Percentiles rank a stretch among this genome's conserved stretches.
Evolutionary conservation across 768 basidiomycete species (phyloP).

Genomic region (Cyclocybe aegerita): DNA sequence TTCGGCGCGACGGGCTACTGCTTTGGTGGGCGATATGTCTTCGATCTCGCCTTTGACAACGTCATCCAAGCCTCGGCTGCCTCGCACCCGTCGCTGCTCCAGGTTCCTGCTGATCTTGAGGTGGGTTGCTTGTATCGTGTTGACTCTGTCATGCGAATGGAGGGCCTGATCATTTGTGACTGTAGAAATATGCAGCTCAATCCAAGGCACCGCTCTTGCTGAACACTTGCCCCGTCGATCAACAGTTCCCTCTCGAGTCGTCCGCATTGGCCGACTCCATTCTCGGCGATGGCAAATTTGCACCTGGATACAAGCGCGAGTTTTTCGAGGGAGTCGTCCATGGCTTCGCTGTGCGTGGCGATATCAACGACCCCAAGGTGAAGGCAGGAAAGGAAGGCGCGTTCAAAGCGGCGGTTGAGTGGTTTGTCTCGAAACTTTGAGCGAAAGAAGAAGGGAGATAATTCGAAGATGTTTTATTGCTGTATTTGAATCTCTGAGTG

Average conservation of each 20-base stretch:
- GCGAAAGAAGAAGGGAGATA: no score
- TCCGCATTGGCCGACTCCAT: conserved; percentile 47
- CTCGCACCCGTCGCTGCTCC: conserved; percentile 63
- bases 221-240: conserved; percentile 57
- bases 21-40: conserved; percentile 61
- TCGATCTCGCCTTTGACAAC: conserved; percentile 62
- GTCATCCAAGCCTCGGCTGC: conserved; percentile 46
- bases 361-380: conserved; percentile 43
- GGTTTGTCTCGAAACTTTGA: conserved; percentile 31
- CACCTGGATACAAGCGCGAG: conserved; percentile 45
- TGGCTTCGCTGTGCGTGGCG: conserved; percentile 52
- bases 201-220: conserved; percentile 62
- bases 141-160: neutral
- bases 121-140: conserved; percentile 25
- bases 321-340: conserved; percentile 46
- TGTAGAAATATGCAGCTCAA: conserved; percentile 41
- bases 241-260: conserved; percentile 43
- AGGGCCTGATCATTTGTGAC: no score
- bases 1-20: conserved; percentile 72
- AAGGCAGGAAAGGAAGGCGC: conserved; percentile 65
- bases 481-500: no score
- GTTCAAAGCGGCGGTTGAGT: conserved; percentile 55
- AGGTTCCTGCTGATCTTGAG: conserved; percentile 61
- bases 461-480: no score
- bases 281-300: conserved; percentile 42